Evolutionary conservation across 768 basidiomycete genomes (phyloP), one percentile per base, ranked within the genome.

Genomic region (Leccinum ochraceum): DNA sequence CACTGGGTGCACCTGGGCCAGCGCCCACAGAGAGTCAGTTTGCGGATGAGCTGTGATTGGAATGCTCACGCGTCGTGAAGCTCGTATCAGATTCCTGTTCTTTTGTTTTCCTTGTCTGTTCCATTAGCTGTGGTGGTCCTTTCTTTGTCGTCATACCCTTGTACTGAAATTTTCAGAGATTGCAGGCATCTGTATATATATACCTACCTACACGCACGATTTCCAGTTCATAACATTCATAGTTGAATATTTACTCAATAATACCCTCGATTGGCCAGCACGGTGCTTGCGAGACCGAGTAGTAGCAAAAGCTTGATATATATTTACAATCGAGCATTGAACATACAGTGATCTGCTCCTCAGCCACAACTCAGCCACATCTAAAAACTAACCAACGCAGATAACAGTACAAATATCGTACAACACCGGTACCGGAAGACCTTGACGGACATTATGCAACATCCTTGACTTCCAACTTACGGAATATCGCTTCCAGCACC

Each of bases 11-110:
- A 7, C 68, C 74, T 24, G 76, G 72, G 17, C 71, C 67, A 26
- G 73, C 71, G 30, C 73, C 72, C n/a, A 54, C 59, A n/a, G 78
- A 78, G 56, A 74, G 75, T 54, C 70, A 65, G 56, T 67, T 69
- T 44, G 51, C 60, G 6, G 75, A 77, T 59, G 71, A 62, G 42
- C 10, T 44, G n/a, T 44, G 42, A 44, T 44, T 44, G n/a, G 42
- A 20, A 44, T 44, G 42, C n/a, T 44, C 4, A n/a, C n/a, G 17
- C n/a, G 9, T 16, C n/a, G n/a, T 42, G 42, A n/a, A 6, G 37
- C 39, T 9, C 17, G 8, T n/a, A 42, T 42, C 42, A 42, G 42
- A 42, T 42, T 9, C n/a, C 17, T n/a, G 9, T 39, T 9, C 42
- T 20, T 44, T 44, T n/a, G n/a, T 20, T 44, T 44, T 44, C n/a